Evolutionary conservation across 2,329 filamentous ascomycete genomes (phyloP).

Genomic region (Sphaerulina musiva): DNA sequence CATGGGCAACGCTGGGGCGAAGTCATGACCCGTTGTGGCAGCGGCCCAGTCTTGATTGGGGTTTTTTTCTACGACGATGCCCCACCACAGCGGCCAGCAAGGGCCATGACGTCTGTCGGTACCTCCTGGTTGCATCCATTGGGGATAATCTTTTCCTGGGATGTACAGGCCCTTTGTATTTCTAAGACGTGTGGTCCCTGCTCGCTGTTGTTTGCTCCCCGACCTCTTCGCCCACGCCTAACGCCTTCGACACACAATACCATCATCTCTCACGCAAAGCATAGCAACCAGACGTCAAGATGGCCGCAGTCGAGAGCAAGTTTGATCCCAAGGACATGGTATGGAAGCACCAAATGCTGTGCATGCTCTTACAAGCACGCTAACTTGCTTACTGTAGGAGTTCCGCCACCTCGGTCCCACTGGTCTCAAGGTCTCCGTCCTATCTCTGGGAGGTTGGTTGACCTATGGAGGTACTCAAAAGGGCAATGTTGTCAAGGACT

Average conservation of each 20-base stretch:
- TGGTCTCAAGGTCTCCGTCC: conserved; percentile 47
- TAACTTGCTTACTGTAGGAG: conserved; percentile 15
- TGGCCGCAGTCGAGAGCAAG: conserved; percentile 39
- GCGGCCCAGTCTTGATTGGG: neutral
- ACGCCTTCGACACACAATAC: neutral
- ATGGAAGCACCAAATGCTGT: neutral
- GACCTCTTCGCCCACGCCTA: neutral
- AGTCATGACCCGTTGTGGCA: conserved; percentile 7
- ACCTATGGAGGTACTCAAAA: conserved; percentile 48
- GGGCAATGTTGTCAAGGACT: conserved; percentile 46
- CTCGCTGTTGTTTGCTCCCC: neutral
- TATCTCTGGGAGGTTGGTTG: conserved; percentile 44
- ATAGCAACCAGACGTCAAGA: conserved; percentile 16
- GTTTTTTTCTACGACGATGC: neutral
- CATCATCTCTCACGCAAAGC: neutral
- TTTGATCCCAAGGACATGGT: conserved; percentile 47
- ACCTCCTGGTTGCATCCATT: neutral
- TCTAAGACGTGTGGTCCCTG: neutral
- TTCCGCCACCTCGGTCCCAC: conserved; percentile 42
- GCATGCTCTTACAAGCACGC: neutral
- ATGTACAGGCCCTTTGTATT: conserved; percentile 5
- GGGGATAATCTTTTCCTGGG: neutral
- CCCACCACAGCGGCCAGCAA: neutral
- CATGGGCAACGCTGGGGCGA: neutral
- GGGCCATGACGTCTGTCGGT: conserved; percentile 4